Base-by-base conservation (phyloP, 2,329 filamentous ascomycete genomes). In the Cytospora piceicola region DNA sequence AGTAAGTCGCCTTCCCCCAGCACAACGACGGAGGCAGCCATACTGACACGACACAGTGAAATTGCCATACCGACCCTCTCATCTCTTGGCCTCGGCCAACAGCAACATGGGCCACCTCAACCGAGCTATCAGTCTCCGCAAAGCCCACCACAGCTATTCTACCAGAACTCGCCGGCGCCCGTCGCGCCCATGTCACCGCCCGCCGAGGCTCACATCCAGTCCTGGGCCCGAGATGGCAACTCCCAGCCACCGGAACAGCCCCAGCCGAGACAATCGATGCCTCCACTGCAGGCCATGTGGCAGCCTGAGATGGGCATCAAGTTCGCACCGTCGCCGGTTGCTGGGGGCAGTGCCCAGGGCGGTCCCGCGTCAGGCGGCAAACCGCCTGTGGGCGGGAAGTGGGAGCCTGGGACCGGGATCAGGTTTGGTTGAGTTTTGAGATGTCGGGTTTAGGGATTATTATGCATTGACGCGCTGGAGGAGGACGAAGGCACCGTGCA, bases 301-400 rank as follows among this genome's bases (percentile, higher is more conserved):
- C 89, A 87, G 63, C 92, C 93, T 0, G 88, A 90, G 2, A 89
- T 92, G 82, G 91, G 90, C 0, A 95, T 96, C 72, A 89, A 88
- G 65, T 96, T 97, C 76, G 86, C 86, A 0, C 83, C 79, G 4
- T 69, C 79, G 20, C 72, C 78, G 17, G 69, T 70, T 61, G n/a
- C 68, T 60, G 66, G 68, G 64, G 42, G 69, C 61, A 53, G 62
- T 29, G 52, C 59, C 27, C 36, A 58, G 14, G 64, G 68, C 7
- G 59, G 60, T 32, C 17, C 66, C 30, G 57, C 54, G 27, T 53
- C 67, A 36, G 63, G 22, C 62, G 69, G 36, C 42, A 66, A 61
- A 24, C 67, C 61, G 2, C 67, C 71, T 3, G 73, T 72, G 1
- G 72, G 75, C 24, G 81, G 82, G 42, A 83, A 81, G 1, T 90